Evolutionary conservation across 2,329 filamentous ascomycete genomes (phyloP), one percentile per base, ranked within the genome.

Genomic region (Biscogniauxia sp.): DNA sequence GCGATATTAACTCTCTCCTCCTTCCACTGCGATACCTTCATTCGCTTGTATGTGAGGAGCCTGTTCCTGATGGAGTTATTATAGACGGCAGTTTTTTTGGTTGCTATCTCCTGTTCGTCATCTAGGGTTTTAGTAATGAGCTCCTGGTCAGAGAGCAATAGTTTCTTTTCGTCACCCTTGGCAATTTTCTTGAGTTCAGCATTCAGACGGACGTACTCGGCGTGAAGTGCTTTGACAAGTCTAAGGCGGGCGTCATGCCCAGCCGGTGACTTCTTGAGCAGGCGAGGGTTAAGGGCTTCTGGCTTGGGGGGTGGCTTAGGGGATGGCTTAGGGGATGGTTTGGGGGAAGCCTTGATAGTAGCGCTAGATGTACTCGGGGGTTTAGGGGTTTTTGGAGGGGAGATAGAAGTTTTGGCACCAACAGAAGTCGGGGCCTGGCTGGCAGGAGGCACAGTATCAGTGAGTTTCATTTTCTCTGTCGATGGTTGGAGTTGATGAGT

Each of bases 51-150:
- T 51, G 82, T 82, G 68, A 90, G 83, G 61, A 98, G 89, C 37
- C 87, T 87, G 66, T 92, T 90, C 72, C 93, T 96, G 73, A 98
- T 86, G 25, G 93, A 80, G 68, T 96, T 97, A 7, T 84, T 80
- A 70, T 99, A 99, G 26, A 98, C 86, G 0, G 83, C 76, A 1
- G 83, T 77, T 61, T 88, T 88, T 17, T 88, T 86, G 13, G 80
- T 80, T 1, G 93, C 93, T 7, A 86, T 79, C 41, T 84, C 84
- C 72, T 96, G 88, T 76, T 99, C 96, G 62, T 93, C 87, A 66
- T 94, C 89, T 1, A 94, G 78, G 0, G 87, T 85, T 62, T 86
- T 79, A 66, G 83, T 84, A 63, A 93, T 89, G 20, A 93, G 79
- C 53, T 88, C 84, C 70, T 91, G 86, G 1, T 86, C 80, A 1